Percentiles rank a stretch among this genome's conserved stretches.
These are phyloP conservation scores for Scleromitrula shiraiana DNA, from an alignment of 2,329 filamentous ascomycete species.

Conservation along the genomic window DNA sequence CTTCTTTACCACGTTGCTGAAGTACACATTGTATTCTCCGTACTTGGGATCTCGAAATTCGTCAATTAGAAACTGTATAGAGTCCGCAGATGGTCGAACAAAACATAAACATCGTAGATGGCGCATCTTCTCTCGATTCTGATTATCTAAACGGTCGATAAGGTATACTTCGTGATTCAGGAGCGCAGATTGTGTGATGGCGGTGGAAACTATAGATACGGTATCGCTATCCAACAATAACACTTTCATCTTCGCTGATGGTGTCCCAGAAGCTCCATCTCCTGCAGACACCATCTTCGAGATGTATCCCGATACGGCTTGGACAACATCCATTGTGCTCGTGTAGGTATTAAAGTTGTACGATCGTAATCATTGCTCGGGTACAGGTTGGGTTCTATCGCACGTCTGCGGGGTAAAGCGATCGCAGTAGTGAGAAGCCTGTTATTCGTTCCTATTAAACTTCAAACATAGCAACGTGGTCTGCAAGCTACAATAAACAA, in stretches of 20 bases:
- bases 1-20: constrained; percentile 97
- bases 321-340: constrained; percentile 78
- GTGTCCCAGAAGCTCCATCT: constrained; percentile 57
- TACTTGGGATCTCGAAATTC: constrained; percentile 95
- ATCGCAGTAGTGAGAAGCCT: not conserved
- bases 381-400: not conserved
- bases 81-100: constrained; percentile 82
- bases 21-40: constrained; percentile 93
- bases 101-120: constrained; percentile 92
- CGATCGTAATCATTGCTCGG: not conserved
- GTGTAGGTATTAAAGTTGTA: not conserved
- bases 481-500: not conserved
- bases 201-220: constrained; percentile 86
- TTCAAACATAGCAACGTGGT: not conserved
- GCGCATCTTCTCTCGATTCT: constrained; percentile 90
- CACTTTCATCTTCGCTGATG: constrained; percentile 95
- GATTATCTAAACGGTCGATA: constrained; percentile 89
- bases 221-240: constrained; percentile 89
- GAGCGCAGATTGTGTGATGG: constrained; percentile 88
- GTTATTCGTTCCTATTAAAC: not conserved
- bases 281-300: constrained; percentile 88
- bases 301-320: constrained; percentile 90
- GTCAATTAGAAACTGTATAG: constrained; percentile 88
- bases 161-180: constrained; percentile 97
- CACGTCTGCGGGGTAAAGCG: not conserved